phyloP scores from a whole-genome alignment of 2,329 filamentous ascomycete genomes.

The Nothophoma quercina region DNA sequence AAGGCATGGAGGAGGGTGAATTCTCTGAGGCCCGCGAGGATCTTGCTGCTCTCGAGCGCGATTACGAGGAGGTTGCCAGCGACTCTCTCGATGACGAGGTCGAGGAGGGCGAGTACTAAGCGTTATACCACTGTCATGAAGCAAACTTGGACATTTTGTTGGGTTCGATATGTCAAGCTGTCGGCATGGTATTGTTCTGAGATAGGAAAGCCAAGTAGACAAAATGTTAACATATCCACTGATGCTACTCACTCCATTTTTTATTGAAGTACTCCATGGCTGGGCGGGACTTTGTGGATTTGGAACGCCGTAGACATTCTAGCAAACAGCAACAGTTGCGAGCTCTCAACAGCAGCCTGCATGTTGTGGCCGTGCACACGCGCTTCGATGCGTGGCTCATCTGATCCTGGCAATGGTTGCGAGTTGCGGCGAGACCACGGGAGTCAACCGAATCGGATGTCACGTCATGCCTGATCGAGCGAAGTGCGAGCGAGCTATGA shows the following conservation, averaged over 20 bases:
- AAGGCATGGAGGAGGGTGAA: constrained; percentile 92
- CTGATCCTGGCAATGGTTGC: constrained; percentile 21
- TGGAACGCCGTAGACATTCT: too few relatives aligned
- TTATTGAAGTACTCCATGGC: too few relatives aligned
- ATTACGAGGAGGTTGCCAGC: constrained; percentile 83
- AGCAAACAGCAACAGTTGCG: constrained; percentile 3
- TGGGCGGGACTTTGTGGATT: background rate
- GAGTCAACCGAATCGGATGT: constrained; percentile 13
- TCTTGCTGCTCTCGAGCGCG: constrained; percentile 82
- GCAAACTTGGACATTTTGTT: constrained; percentile 24
- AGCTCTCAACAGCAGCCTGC: background rate
- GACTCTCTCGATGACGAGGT: constrained; percentile 69
- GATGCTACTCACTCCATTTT: too few relatives aligned
- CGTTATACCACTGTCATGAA: constrained; percentile 35
- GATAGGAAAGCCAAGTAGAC: constrained; percentile 13
- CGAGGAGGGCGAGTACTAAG: constrained; percentile 59
- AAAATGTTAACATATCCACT: constrained; percentile 5
- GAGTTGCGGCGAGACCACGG: constrained; percentile 17
- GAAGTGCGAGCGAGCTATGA: constrained; percentile 21
- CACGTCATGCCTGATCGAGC: constrained; percentile 34
- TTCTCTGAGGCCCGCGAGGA: constrained; percentile 89
- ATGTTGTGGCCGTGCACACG: background rate
- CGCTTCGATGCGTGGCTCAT: background rate
- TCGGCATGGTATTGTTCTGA: constrained; percentile 7
- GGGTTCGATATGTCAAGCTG: constrained; percentile 20